Conservation (phyloP, 2,329 filamentous ascomycete species). For the Scytalidium lignicola region DNA sequence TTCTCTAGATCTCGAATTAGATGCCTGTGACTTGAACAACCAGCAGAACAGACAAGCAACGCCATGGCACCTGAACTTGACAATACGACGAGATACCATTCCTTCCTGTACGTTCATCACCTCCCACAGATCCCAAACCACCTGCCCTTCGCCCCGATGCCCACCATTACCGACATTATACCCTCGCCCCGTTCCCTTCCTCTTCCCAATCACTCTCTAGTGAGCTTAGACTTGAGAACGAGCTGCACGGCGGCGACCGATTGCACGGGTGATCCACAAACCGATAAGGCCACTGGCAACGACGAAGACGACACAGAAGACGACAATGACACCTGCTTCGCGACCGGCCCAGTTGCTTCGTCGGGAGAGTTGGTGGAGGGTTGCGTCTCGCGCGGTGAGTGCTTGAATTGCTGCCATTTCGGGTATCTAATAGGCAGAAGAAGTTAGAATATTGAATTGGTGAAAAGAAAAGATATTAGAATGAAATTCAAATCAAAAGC, state of each 20-base stretch:
- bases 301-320: constrained; percentile 56
- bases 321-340: constrained; percentile 56
- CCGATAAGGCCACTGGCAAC: constrained; percentile 44
- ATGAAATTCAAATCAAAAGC: too few relatives aligned
- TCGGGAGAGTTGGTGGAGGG: constrained; percentile 41
- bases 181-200: neutral
- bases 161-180: neutral
- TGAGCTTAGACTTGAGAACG: neutral
- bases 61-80: neutral
- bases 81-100: neutral
- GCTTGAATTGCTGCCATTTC: constrained; percentile 14
- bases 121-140: neutral
- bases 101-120: neutral
- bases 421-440: neutral
- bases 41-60: neutral
- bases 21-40: neutral
- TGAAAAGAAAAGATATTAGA: too few relatives aligned
- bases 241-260: constrained; percentile 23
- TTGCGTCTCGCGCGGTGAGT: constrained; percentile 9
- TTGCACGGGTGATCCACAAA: constrained; percentile 44
- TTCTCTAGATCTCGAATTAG: neutral
- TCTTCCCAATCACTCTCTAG: neutral
- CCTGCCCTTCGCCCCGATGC: neutral
- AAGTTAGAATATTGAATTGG: neutral
- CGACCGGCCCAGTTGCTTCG: constrained; percentile 50